Percentiles rank a stretch among this genome's conserved stretches.
Evolutionary conservation across 75 land plant species (phyloP).

Genomic region (Adiantum capillusveneris): DNA sequence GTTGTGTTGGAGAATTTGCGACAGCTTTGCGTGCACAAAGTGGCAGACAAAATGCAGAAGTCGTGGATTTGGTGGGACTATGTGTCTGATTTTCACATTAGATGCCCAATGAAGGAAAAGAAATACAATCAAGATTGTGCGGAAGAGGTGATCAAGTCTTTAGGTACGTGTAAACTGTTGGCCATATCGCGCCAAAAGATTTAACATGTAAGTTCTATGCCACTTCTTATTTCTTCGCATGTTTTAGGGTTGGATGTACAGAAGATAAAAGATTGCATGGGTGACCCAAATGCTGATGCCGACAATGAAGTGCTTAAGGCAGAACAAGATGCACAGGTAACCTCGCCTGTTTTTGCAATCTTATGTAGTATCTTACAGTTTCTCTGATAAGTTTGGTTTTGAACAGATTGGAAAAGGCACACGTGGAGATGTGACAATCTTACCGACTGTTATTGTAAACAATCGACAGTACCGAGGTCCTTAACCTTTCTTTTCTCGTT

Average conservation of each 20-base stretch:
- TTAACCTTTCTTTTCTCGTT: too few species aligned
- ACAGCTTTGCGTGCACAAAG: slow-evolving; percentile 58
- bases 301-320: slow-evolving; percentile 42
- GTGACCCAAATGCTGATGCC: slow-evolving; percentile 46
- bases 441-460: too few species aligned
- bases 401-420: too few species aligned
- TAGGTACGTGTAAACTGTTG: slow-evolving; percentile 24
- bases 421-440: too few species aligned
- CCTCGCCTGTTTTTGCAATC: too few species aligned
- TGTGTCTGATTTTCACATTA: slow-evolving; percentile 58
- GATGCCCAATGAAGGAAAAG: slow-evolving; percentile 68
- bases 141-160: slow-evolving; percentile 40
- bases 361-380: too few species aligned
- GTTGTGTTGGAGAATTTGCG: slow-evolving; percentile 55
- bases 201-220: neutral
- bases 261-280: slow-evolving; percentile 51
- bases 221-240: slow-evolving; percentile 13
- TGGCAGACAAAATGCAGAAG: slow-evolving; percentile 29
- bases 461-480: too few species aligned
- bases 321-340: slow-evolving; percentile 65
- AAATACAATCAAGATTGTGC: slow-evolving; percentile 51
- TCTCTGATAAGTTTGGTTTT: too few species aligned
- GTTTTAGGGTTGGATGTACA: slow-evolving; percentile 18
- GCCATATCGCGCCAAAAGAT: too few species aligned
- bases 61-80: slow-evolving; percentile 77